These are phyloP conservation scores for Cajanus cajan DNA, from an alignment of 306 rosid genomes.

Conservation along the genomic window DNA sequence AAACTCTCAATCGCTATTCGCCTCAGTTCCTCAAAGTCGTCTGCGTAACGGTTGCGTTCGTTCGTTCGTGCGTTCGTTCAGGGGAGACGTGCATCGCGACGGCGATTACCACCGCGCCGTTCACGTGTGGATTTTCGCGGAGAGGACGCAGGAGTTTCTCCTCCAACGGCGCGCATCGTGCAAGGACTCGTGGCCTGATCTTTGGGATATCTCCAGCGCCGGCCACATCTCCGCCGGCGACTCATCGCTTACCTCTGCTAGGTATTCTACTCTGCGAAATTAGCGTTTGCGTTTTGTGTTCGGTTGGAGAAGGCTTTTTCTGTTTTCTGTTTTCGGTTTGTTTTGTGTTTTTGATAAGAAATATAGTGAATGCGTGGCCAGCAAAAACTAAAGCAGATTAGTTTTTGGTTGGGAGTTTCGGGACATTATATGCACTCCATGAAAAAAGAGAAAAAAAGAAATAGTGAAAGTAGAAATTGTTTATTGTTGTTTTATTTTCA, in stretches of 20 bases:
- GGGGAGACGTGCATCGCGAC: slow-evolving; percentile 78
- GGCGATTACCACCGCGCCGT: slow-evolving; percentile 98
- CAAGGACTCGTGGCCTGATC: slow-evolving; percentile 85
- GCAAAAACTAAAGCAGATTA: too few species aligned
- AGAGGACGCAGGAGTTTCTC: slow-evolving; percentile 74
- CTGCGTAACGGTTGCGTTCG: background rate
- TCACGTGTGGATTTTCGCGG: slow-evolving; percentile 87
- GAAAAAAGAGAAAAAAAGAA: too few species aligned
- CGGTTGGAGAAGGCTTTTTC: background rate
- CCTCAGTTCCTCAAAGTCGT: background rate
- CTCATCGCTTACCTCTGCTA: slow-evolving; percentile 70
- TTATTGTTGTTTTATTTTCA: background rate
- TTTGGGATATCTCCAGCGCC: slow-evolving; percentile 96
- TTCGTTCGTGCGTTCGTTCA: slow-evolving; percentile 15
- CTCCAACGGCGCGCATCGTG: slow-evolving; percentile 75
- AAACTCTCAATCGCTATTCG: background rate
- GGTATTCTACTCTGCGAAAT: slow-evolving; percentile 40
- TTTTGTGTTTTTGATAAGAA: background rate
- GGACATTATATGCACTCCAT: too few species aligned
- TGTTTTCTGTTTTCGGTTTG: background rate
- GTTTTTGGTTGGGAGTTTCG: too few species aligned
- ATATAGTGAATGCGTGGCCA: too few species aligned
- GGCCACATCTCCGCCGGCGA: slow-evolving; percentile 88
- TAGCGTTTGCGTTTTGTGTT: background rate
- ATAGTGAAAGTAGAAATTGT: background rate